Base-by-base conservation (phyloP, 768 basidiomycete species). In the Tricholoma matsutake region DNA sequence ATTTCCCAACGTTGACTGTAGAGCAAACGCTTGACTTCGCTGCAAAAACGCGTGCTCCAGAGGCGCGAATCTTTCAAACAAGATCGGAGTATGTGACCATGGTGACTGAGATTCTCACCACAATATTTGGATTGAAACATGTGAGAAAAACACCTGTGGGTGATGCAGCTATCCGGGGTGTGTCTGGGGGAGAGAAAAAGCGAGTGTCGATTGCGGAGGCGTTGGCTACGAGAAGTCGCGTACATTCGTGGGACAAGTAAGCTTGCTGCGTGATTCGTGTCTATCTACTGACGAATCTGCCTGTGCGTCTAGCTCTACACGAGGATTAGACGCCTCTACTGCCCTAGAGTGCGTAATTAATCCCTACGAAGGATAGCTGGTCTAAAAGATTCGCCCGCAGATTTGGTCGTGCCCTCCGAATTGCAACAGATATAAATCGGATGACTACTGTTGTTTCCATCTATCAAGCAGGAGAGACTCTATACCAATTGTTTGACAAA, bases 1-100 rank as follows among this genome's bases (percentile, higher is more conserved):
- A 94, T 69, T 90, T 94, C 65, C 89, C 93, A 5, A 91, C 89
- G 9, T 80, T 96, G 28, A 91, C 89, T 5, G 91, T 94, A 32
- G 81, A 83, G 53, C 82, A 93, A 69, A 93, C 92, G 0, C 78
- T 97, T 31, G 76, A 71, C 14, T 90, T 92, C 60, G 87, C 89
- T 0, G 81, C 87, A 0, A 82, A 79, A 63, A 87, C 84, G 16
- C 87, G 92, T 25, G 83, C 83, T 4, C 92, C 93, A 2, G 83
- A 76, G 29, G 74, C 72, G 3, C 83, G 88, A 31, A 62, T 83
- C 6, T 76, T 76, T 0, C 63, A 80, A 25, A 70, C 79, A 8
- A 79, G 86, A 39, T 71, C 76, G 20, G 69, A 75, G 2, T 83
- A 76, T 54, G 77, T 78, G 13, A 71, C 79, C 0, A 73, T 75